Base-by-base conservation (phyloP, 2,329 filamentous ascomycete species). In the Talaromyces sp. region DNA sequence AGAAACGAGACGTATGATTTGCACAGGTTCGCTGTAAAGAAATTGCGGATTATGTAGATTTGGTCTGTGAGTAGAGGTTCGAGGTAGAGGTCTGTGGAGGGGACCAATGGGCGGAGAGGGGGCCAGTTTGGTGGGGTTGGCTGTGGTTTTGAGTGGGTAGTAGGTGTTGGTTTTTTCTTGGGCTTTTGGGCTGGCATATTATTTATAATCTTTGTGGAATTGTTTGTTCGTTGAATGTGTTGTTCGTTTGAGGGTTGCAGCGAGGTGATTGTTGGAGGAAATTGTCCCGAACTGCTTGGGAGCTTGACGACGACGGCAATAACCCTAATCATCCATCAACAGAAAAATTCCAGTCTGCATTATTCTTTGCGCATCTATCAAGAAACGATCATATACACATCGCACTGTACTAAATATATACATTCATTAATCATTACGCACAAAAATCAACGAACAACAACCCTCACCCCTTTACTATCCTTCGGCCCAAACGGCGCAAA, bases 1-100 rank as follows among this genome's bases (percentile, higher is more conserved):
- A 96, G 84, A 71, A 94, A 95, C 0, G 86, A 83, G 59, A 92
- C 85, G 75, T 94, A 96, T 64, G 84, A 87, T 70, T 88, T 89
- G 81, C 91, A 95, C 6, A 96, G 84, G 3, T 83, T 86, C 10
- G 86, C 83, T 0, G 92, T 90, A 80, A 91, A 92, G 75, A 96
- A 89, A 67, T 87, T 89, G 2, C 86, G 84, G 65, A 95, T 83
- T 3, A 91, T 85, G 58, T 93, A 80, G 60, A 96, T 90, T 73
- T 93, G 92, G 67, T 85, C 81, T 0, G 80, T 75, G n/a, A 88
- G 74, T 13, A 87, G 68, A 22, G 86, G 80, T 37, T 87, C 81
- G 33, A 91, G 82, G 8, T 76, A 73, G 14, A 96, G 86, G 69
- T 90, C 85, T 56, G 84, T 80, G 52, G 89, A 79, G 54, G 91